Evolutionary conservation across 805 yeast species (phyloP).

Genomic region (Cyberlindnera petersonii): DNA sequence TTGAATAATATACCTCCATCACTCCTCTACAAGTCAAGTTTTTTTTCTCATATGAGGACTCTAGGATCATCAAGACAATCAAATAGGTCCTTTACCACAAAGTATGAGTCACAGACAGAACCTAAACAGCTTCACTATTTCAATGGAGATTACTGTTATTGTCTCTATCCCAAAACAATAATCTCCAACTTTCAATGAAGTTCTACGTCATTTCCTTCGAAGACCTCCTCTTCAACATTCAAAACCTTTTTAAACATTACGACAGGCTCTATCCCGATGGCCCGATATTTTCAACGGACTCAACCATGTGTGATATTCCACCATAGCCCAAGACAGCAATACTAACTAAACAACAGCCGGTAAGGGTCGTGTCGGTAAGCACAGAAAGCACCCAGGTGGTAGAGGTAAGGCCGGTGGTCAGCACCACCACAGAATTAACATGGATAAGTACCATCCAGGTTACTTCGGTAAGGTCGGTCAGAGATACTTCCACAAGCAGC

Average conservation of each 20-base stretch:
- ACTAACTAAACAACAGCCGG: constrained; percentile 68
- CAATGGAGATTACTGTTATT: too few species aligned
- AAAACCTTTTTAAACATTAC: background rate
- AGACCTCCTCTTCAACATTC: background rate
- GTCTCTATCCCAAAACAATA: too few species aligned
- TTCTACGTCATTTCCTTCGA: background rate
- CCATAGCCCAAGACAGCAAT: constrained; percentile 10
- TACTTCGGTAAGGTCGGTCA: constrained; percentile 99
- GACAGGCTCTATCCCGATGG: background rate
- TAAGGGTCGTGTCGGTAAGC: constrained; percentile 99
- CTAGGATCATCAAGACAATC: too few species aligned
- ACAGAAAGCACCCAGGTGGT: constrained; percentile 99
- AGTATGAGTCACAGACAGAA: too few species aligned
- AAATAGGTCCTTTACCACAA: too few species aligned
- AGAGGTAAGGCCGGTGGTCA: constrained; percentile 99
- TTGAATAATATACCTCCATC: background rate
- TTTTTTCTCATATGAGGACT: too few species aligned
- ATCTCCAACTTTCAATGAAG: too few species aligned
- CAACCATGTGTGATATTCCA: background rate
- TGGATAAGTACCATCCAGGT: constrained; percentile 99
- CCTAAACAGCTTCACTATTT: too few species aligned
- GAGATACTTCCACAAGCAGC: constrained; percentile 98
- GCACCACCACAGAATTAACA: constrained; percentile 99
- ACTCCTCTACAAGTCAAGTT: too few species aligned
- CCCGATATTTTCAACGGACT: background rate